phyloP scores from a whole-genome alignment of 2,329 filamentous ascomycete species.

The Dactylellina drechsleri region DNA sequence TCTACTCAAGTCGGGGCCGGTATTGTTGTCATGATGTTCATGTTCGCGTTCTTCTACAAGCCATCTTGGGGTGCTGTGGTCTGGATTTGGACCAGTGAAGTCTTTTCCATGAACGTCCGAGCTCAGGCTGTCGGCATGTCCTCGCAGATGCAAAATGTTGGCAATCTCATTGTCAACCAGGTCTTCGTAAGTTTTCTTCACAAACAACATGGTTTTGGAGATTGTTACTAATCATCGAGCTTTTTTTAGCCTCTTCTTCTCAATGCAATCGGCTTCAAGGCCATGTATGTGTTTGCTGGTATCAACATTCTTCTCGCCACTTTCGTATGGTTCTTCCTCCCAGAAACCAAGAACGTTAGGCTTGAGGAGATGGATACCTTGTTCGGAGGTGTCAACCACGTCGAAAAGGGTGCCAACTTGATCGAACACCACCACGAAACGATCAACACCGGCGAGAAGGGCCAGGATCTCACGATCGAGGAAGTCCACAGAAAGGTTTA shows the following conservation, averaged over 20 bases:
- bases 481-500: slow-evolving; percentile 45
- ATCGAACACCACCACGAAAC: slow-evolving; percentile 54
- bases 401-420: slow-evolving; percentile 67
- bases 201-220: background rate
- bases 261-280: slow-evolving; percentile 44
- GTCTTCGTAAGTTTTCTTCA: slow-evolving; percentile 36
- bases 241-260: slow-evolving; percentile 32
- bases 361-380: slow-evolving; percentile 69
- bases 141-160: slow-evolving; percentile 53
- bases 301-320: slow-evolving; percentile 49
- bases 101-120: slow-evolving; percentile 55
- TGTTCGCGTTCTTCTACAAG: slow-evolving; percentile 75
- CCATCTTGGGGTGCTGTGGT: slow-evolving; percentile 72
- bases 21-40: slow-evolving; percentile 75
- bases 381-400: slow-evolving; percentile 69
- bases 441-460: slow-evolving; percentile 35
- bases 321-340: slow-evolving; percentile 48
- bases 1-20: slow-evolving; percentile 71
- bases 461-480: slow-evolving; percentile 49
- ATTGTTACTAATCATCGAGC: slow-evolving; percentile 1
- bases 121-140: slow-evolving; percentile 52
- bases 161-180: slow-evolving; percentile 52
- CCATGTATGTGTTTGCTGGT: slow-evolving; percentile 54
- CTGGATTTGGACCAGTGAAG: slow-evolving; percentile 65
- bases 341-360: slow-evolving; percentile 60